Evolutionary conservation across 2,329 filamentous ascomycete genomes (phyloP).

Genomic region (Hypomyces perniciosus): DNA sequence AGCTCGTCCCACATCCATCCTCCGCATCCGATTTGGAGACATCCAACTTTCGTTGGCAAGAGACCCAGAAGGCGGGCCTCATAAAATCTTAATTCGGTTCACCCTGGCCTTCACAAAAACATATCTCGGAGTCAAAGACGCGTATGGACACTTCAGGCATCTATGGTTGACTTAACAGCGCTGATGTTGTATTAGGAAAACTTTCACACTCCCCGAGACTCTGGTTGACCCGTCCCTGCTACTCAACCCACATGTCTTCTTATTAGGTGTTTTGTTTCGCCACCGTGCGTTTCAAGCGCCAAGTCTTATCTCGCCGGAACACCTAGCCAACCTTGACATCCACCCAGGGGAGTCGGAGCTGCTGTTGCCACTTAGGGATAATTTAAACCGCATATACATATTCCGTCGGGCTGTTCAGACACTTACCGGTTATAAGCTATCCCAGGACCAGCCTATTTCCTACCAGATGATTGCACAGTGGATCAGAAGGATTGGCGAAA

Average conservation of each 20-base stretch:
- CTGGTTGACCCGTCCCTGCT: constrained; percentile 31
- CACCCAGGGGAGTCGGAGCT: constrained; percentile 19
- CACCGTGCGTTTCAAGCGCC: constrained; percentile 20
- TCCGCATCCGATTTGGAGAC: constrained; percentile 16
- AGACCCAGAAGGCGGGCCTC: constrained; percentile 14
- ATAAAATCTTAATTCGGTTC: constrained; percentile 15
- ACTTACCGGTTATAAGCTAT: constrained; percentile 12
- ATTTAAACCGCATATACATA: constrained; percentile 3
- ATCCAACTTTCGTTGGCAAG: constrained; percentile 13
- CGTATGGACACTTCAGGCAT: constrained; percentile 13
- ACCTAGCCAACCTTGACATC: constrained; percentile 22
- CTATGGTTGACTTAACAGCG: not conserved
- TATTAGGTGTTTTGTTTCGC: constrained; percentile 25
- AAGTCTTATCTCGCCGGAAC: constrained; percentile 18
- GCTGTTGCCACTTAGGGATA: constrained; percentile 1
- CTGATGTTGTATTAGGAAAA: constrained; percentile 21
- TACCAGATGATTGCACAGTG: constrained; percentile 13
- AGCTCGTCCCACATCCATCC: constrained; percentile 13
- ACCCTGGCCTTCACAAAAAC: constrained; percentile 21
- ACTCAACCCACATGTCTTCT: constrained; percentile 29
- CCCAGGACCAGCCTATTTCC: constrained; percentile 11
- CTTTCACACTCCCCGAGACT: constrained; percentile 28
- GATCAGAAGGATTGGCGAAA: constrained; percentile 5
- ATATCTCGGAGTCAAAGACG: constrained; percentile 18
- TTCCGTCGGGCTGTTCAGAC: constrained; percentile 5